These are phyloP conservation scores for Calonectria hongkongensis DNA, from an alignment of 2,329 filamentous ascomycete species.

Conservation along the genomic window DNA sequence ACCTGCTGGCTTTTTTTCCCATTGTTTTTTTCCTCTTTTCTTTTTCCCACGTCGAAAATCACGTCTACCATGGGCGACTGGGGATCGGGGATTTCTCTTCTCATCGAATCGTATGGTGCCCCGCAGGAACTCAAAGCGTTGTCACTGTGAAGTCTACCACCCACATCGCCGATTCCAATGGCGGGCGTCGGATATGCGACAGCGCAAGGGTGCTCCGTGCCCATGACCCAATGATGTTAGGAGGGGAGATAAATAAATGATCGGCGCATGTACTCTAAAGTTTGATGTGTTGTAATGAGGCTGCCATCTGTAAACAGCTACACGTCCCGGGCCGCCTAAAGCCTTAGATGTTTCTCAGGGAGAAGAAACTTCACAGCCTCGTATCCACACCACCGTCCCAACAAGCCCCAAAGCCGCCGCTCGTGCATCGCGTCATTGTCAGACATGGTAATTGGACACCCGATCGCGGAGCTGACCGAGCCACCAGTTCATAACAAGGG, in stretches of 20 bases:
- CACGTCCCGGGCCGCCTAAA: conserved; percentile 15
- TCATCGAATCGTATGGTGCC: conserved; percentile 36
- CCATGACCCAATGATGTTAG: not conserved
- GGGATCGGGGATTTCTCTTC: conserved; percentile 24
- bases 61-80: not conserved
- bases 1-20: conserved; percentile 31
- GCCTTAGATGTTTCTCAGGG: conserved; percentile 1
- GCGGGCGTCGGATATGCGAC: conserved; percentile 28
- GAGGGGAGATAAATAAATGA: conserved; percentile 20
- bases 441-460: conserved; percentile 17
- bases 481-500: conserved; percentile 26
- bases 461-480: conserved; percentile 38
- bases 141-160: conserved; percentile 15
- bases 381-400: conserved; percentile 17
- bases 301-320: conserved; percentile 22
- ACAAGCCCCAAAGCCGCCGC: not conserved
- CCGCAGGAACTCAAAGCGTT: conserved; percentile 31
- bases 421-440: conserved; percentile 16
- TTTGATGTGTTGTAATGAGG: conserved; percentile 22
- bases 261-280: conserved; percentile 12
- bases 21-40: too few relatives aligned
- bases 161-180: conserved; percentile 1
- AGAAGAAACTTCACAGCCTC: conserved; percentile 17
- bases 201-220: conserved; percentile 13
- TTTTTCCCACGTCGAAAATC: conserved; percentile 15